Percentiles rank a stretch among this genome's conserved stretches.
Evolutionary conservation across 2,329 filamentous ascomycete genomes (phyloP).

Genomic region (Phialophora verrucosa): DNA sequence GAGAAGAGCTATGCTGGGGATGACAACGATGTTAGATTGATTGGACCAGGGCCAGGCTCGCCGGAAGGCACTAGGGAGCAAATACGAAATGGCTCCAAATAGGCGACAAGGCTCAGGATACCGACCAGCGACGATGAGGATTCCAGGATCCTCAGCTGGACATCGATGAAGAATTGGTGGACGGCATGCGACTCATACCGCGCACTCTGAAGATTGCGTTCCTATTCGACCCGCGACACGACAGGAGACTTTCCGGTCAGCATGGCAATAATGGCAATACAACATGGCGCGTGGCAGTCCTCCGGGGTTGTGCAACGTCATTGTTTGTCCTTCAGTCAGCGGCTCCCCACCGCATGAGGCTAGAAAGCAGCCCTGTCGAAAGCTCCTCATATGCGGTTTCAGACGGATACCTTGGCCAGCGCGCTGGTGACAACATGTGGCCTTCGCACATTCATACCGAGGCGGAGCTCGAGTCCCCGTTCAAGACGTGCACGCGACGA

Average conservation of each 20-base stretch:
- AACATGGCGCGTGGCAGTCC: constrained; percentile 1
- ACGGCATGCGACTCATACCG: background rate
- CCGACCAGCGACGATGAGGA: background rate
- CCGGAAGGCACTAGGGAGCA: background rate
- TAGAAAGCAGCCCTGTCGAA: constrained; percentile 4
- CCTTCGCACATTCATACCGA: constrained; percentile 1
- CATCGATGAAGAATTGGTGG: background rate
- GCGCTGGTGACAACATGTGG: background rate
- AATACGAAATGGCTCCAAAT: background rate
- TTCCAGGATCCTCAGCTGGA: background rate
- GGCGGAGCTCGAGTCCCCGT: constrained; percentile 2
- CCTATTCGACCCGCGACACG: background rate
- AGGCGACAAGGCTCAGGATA: background rate
- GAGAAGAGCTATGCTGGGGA: background rate
- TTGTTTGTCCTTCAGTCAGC: background rate
- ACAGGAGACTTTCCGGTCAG: background rate
- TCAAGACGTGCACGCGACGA: constrained; percentile 9
- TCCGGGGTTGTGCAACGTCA: constrained; percentile 8
- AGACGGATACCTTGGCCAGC: background rate
- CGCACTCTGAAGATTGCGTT: background rate
- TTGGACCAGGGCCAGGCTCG: background rate
- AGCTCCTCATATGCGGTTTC: constrained; percentile 6
- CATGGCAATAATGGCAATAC: background rate
- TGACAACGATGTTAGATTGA: background rate
- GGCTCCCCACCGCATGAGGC: constrained; percentile 3